Evolutionary conservation across 805 yeast species (phyloP).

Genomic region (Saccharomyces paradoxus): DNA sequence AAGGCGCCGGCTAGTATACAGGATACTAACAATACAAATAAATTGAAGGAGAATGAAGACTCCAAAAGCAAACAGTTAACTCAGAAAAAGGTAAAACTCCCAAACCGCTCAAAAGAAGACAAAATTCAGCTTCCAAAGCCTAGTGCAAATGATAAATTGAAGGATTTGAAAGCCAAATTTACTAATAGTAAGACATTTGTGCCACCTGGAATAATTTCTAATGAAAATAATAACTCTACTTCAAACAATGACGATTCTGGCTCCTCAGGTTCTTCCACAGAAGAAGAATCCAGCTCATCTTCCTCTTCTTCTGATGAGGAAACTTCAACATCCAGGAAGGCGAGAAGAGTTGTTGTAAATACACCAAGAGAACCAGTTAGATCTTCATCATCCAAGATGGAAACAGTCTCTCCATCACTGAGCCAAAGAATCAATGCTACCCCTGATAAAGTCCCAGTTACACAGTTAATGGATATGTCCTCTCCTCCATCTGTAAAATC

Average conservation of each 20-base stretch:
- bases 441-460: neutral
- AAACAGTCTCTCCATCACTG: too few species aligned
- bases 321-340: conserved; percentile 16
- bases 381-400: conserved; percentile 1
- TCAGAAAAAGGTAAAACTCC: neutral
- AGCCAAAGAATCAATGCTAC: neutral
- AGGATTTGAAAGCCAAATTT: conserved; percentile 13
- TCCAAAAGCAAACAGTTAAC: neutral
- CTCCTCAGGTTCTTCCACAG: neutral
- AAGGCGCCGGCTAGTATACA: neutral
- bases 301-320: conserved; percentile 16
- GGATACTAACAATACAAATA: neutral
- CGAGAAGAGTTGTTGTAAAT: conserved; percentile 39
- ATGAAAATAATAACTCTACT: neutral
- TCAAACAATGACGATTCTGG: neutral
- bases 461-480: neutral
- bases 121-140: neutral
- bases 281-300: neutral
- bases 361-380: conserved; percentile 36
- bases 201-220: conserved; percentile 8
- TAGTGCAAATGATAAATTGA: conserved; percentile 3
- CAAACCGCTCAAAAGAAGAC: neutral
- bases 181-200: conserved; percentile 11
- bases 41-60: neutral
- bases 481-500: conserved; percentile 2